Evolutionary conservation across 2,329 filamentous ascomycete genomes (phyloP).

Genomic region (Fusarium torulosum): DNA sequence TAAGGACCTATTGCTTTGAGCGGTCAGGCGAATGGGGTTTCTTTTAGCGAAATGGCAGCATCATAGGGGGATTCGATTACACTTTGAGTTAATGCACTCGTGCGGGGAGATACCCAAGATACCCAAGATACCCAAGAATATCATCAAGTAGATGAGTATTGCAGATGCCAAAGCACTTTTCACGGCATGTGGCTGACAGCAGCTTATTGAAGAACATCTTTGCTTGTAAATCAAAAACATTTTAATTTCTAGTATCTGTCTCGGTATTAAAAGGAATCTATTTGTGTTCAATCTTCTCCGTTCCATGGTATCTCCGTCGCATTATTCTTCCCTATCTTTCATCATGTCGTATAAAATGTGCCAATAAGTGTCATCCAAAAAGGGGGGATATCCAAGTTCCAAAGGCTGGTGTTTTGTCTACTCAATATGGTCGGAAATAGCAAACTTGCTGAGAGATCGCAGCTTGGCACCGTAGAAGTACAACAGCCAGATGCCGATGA

Average conservation of each 20-base stretch:
- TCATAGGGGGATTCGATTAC: background rate
- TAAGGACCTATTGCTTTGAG: constrained; percentile 3
- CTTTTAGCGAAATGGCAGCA: background rate
- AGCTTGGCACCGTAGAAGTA: constrained; percentile 69
- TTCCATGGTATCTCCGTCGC: constrained; percentile 28
- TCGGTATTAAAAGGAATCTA: constrained; percentile 13
- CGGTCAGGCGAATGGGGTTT: background rate
- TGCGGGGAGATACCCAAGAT: constrained; percentile 24
- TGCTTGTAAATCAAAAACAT: constrained; percentile 11
- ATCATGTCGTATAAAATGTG: constrained; percentile 2
- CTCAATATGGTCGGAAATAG: constrained; percentile 52
- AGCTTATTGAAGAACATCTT: background rate
- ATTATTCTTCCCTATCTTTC: constrained; percentile 2
- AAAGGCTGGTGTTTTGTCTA: background rate
- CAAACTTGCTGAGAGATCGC: constrained; percentile 69
- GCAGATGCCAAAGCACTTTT: background rate
- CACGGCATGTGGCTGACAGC: background rate
- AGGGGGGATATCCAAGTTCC: background rate
- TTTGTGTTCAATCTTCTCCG: background rate
- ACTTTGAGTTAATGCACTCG: constrained; percentile 9
- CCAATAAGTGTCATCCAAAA: background rate
- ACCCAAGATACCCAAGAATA: constrained; percentile 24
- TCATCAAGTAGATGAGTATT: constrained; percentile 2
- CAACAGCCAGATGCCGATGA: constrained; percentile 70
- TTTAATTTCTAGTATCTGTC: constrained; percentile 6